Evolutionary conservation across 345 rosid genomes (phyloP).

Genomic region (Brassica nigra): DNA sequence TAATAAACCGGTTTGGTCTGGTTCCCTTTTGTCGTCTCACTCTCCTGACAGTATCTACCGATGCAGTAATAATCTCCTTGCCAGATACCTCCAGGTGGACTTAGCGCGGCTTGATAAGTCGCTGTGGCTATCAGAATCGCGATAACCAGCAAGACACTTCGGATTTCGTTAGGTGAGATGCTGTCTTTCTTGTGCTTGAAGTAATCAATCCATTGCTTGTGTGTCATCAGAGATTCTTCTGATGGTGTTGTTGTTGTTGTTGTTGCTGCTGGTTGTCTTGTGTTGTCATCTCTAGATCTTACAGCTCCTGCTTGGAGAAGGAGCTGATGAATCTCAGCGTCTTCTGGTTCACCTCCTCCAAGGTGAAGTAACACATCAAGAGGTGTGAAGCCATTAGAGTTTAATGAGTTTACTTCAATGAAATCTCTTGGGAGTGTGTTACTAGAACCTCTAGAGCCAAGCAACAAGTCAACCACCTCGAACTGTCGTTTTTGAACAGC

Average conservation of each 20-base stretch:
- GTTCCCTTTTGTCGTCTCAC: not conserved
- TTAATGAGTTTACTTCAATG: constrained; percentile 36
- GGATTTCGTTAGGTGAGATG: constrained; percentile 35
- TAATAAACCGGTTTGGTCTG: constrained; percentile 18
- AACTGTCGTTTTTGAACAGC: constrained; percentile 41
- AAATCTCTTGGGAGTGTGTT: constrained; percentile 3
- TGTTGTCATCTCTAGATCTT: constrained; percentile 17
- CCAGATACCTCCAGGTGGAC: constrained; percentile 48
- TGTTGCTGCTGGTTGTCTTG: constrained; percentile 1
- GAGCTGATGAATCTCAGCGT: constrained; percentile 32
- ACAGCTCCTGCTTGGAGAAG: constrained; percentile 36
- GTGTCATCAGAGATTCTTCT: constrained; percentile 32
- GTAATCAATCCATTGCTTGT: constrained; percentile 27
- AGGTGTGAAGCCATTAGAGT: constrained; percentile 39
- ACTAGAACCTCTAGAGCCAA: constrained; percentile 6
- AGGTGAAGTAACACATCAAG: constrained; percentile 28
- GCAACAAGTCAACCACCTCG: constrained; percentile 41
- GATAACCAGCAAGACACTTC: constrained; percentile 36
- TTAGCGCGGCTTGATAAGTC: constrained; percentile 47
- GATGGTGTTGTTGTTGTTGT: constrained; percentile 1
- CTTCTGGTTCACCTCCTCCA: constrained; percentile 39
- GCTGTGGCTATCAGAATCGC: constrained; percentile 42
- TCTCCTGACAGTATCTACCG: constrained; percentile 9
- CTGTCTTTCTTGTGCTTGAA: constrained; percentile 31
- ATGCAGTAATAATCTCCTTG: constrained; percentile 40